phyloP scores from a whole-genome alignment of 306 rosid genomes.

The Malus domestica region ASM211411v1 NC_041802.1:15092501-15093000 shows the following conservation, averaged over 20 bases:
- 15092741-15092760: constrained; percentile 35
- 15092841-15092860: constrained; percentile 26
- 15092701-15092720: constrained; percentile 11
- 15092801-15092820: constrained; percentile 41
- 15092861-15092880: background rate
- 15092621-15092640: background rate
- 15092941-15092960: background rate
- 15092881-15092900: background rate
- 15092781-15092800: constrained; percentile 33
- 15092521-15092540: background rate
- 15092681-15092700: constrained; percentile 25
- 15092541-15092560: background rate
- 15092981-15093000: background rate
- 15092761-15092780: constrained; percentile 36
- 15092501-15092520: background rate
- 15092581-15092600: background rate
- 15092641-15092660: background rate
- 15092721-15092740: constrained; percentile 9
- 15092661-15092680: background rate
- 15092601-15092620: background rate
- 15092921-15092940: background rate
- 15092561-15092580: background rate
- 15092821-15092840: constrained; percentile 43
- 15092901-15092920: background rate
- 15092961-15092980: background rate